Conservation (phyloP, 176 grass and related monocot genomes). For the Eremochloa ophiuroides region DNA sequence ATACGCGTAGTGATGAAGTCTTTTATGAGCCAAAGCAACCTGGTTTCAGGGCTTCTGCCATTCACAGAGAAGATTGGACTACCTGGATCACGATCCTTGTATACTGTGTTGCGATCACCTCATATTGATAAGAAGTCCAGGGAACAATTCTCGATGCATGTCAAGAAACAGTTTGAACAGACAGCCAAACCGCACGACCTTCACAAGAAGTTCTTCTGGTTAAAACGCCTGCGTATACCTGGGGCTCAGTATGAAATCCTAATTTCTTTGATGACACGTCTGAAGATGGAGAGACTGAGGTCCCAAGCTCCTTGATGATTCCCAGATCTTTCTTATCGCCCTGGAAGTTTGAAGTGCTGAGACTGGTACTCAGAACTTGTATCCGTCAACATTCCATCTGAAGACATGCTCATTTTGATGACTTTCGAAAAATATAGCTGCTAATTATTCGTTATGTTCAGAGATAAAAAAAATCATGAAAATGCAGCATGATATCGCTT, state of each 20-base stretch:
- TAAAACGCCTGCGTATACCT: conserved; percentile 38
- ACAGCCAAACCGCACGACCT: conserved; percentile 23
- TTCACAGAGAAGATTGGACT: conserved; percentile 35
- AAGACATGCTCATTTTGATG: background rate
- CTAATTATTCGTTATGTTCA: background rate
- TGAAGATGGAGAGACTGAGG: conserved; percentile 22
- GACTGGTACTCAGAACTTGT: background rate
- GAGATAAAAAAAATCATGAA: background rate
- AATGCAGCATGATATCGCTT: background rate
- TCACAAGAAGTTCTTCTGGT: conserved; percentile 49
- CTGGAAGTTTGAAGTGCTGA: background rate
- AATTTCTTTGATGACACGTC: conserved; percentile 47
- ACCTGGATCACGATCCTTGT: conserved; percentile 42
- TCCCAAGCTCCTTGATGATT: background rate
- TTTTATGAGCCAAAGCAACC: conserved; percentile 44
- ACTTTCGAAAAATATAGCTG: background rate
- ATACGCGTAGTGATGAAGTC: conserved; percentile 59
- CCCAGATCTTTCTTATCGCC: background rate
- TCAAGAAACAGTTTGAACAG: conserved; percentile 49
- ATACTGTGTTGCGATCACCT: conserved; percentile 53
- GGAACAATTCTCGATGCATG: conserved; percentile 50
- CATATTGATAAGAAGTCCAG: conserved; percentile 77
- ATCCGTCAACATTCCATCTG: background rate
- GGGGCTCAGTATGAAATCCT: conserved; percentile 54
- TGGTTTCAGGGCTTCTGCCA: conserved; percentile 29